Percentiles rank a stretch among this genome's conserved stretches.
Conservation (phyloP, 2,329 filamentous ascomycete genomes). For the Fusarium sp. region DNA sequence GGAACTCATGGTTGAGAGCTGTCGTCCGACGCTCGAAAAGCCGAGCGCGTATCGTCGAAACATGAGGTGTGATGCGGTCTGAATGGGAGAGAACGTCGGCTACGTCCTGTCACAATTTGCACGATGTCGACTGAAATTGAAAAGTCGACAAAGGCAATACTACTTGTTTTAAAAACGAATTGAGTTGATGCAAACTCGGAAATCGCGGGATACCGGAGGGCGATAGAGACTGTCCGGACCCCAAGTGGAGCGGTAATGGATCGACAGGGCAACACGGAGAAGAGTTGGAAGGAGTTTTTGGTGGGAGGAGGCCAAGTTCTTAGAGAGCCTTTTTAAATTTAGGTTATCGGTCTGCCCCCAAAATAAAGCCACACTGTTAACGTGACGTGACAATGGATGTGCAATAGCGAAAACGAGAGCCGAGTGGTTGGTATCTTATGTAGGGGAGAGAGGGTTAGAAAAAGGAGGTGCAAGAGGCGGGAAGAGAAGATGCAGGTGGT, state of each 20-base stretch:
- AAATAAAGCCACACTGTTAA: slow-evolving; percentile 30
- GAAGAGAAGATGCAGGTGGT: slow-evolving; percentile 29
- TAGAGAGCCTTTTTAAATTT: slow-evolving; percentile 27
- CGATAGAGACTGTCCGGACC: slow-evolving; percentile 19
- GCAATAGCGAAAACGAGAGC: slow-evolving; percentile 22
- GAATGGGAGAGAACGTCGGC: slow-evolving; percentile 15
- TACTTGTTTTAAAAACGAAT: slow-evolving; percentile 18
- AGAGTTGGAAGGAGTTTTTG: slow-evolving; percentile 8
- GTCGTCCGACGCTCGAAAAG: slow-evolving; percentile 65
- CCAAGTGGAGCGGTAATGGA: slow-evolving; percentile 43
- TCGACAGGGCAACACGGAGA: slow-evolving; percentile 43
- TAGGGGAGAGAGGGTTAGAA: background rate
- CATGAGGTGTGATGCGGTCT: slow-evolving; percentile 54
- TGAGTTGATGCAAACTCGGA: slow-evolving; percentile 28
- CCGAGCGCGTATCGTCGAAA: slow-evolving; percentile 68
- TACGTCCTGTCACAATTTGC: slow-evolving; percentile 4
- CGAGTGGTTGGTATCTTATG: background rate
- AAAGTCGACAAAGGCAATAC: slow-evolving; percentile 28
- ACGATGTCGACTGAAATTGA: slow-evolving; percentile 16
- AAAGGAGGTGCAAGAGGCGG: slow-evolving; percentile 16
- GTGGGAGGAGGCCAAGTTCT: slow-evolving; percentile 27
- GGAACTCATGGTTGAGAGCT: slow-evolving; percentile 70
- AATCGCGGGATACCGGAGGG: slow-evolving; percentile 11
- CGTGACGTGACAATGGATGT: slow-evolving; percentile 29
- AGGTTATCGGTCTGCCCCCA: slow-evolving; percentile 30